Conservation (phyloP, 2,329 filamentous ascomycete species). For the Trichoderma simmonsii region DNA sequence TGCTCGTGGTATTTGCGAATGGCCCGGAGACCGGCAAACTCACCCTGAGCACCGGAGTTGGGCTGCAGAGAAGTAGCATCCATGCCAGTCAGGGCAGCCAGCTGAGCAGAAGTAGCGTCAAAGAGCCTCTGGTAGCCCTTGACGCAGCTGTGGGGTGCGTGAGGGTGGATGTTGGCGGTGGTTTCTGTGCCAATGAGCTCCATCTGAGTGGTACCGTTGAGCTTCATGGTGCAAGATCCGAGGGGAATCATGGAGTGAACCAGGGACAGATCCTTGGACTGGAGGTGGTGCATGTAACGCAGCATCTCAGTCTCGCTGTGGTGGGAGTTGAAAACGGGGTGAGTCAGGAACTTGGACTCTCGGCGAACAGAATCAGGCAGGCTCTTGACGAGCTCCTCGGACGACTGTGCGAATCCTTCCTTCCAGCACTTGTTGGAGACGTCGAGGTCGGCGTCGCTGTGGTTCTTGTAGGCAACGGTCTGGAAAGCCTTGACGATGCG, state of each 20-base stretch:
- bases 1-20: conserved; percentile 82
- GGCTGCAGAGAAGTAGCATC: conserved; percentile 86
- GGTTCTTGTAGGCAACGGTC: conserved; percentile 28
- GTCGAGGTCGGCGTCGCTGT: conserved; percentile 23
- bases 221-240: conserved; percentile 97
- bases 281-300: conserved; percentile 87
- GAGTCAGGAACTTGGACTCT: conserved; percentile 73
- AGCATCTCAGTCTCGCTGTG: conserved; percentile 94
- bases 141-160: conserved; percentile 61
- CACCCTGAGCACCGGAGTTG: conserved; percentile 93
- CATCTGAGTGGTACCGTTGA: conserved; percentile 94
- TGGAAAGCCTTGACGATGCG: conserved; percentile 27
- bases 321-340: conserved; percentile 91
- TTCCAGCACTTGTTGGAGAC: conserved; percentile 41
- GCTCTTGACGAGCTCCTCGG: conserved; percentile 36
- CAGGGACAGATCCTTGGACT: conserved; percentile 90
- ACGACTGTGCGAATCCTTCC: conserved; percentile 33
- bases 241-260: conserved; percentile 98
- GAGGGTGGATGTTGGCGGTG: conserved; percentile 79
- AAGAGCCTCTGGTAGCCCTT: conserved; percentile 70
- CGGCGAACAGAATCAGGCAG: conserved; percentile 63
- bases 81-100: conserved; percentile 84
- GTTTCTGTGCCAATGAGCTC: conserved; percentile 73
- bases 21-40: conserved; percentile 84
- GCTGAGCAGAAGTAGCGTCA: conserved; percentile 67